A percentile compares a stretch with the other conserved stretches of the same genome.
Conservation (phyloP, 2,329 filamentous ascomycete genomes). For the Stachybotrys elegans region DNA sequence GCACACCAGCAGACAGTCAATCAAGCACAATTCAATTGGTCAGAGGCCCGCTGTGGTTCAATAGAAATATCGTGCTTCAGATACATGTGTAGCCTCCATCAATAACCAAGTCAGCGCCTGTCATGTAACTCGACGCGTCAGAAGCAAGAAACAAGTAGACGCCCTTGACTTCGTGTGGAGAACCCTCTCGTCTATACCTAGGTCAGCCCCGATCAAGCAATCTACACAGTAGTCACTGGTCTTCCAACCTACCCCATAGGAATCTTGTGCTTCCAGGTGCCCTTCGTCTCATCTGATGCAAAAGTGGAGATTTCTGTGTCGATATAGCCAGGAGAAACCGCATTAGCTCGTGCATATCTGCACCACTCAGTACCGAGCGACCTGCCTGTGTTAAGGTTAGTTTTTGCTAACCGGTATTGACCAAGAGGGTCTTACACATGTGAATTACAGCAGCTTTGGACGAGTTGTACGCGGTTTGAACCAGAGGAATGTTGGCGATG, state of each 20-base stretch:
- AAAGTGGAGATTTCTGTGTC: slow-evolving; percentile 54
- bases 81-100: slow-evolving; percentile 38
- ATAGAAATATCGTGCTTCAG: too few species aligned
- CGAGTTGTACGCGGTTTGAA: slow-evolving; percentile 51
- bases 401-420: too few species aligned
- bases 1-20: too few species aligned
- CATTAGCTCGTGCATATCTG: slow-evolving; percentile 51
- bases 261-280: too few species aligned
- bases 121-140: slow-evolving; percentile 45
- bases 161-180: slow-evolving; percentile 63
- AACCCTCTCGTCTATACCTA: too few species aligned
- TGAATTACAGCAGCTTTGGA: slow-evolving; percentile 51
- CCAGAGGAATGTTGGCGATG: slow-evolving; percentile 44
- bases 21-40: too few species aligned
- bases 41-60: too few species aligned
- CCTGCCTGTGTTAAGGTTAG: too few species aligned
- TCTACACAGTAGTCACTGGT: too few species aligned
- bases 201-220: too few species aligned
- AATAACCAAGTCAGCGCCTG: slow-evolving; percentile 43
- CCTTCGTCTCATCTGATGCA: too few species aligned
- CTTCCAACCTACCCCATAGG: too few species aligned
- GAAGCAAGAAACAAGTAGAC: slow-evolving; percentile 49
- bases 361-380: slow-evolving; percentile 50
- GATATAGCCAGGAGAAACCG: slow-evolving; percentile 43
- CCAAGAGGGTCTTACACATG: slow-evolving; percentile 48